Evolutionary conservation across 2,329 filamentous ascomycete species (phyloP), one percentile per base, ranked within the genome.

Genomic region (Aspergillus ustus): DNA sequence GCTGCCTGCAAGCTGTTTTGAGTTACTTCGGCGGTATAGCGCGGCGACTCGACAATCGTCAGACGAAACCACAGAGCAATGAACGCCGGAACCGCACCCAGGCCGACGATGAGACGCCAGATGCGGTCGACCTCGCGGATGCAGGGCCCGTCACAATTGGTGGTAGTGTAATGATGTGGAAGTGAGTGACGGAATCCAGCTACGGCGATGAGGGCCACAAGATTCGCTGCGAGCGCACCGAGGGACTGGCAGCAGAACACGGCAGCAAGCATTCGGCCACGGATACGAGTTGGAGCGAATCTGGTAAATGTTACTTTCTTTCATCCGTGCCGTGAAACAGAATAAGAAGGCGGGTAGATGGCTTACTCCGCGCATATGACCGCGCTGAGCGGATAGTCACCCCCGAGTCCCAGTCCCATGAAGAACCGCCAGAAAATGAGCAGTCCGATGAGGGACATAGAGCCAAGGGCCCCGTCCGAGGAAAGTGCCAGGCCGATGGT

Each of bases 201-300:
- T 0, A 89, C 89, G 61, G 89, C 84, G 71, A 93, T 90, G 52
- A 94, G 82, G 76, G 91, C 89, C 66, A 94, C 83, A 44, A 93
- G 84, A 56, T 90, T 90, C 52, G 89, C 91, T 25, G 82, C 82
- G 53, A 93, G 86, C 76, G 94, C 91, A 20, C 91, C 91, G 53
- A 93, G 83, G 66, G 91, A 91, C 75, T 95, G 91, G 89, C 92
- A 93, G 69, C 91, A 89, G 71, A 94, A 94, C 59, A 94, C 91
- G 22, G 89, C 84, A 45, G 87, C 90, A 87, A 94, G 92, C 88
- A 94, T 94, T 66, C 90, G 90, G 66, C 91, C 91, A 75, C 91
- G 83, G 19, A 66, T 63, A 11, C 60, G 64, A 2, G 63, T 71
- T 17, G 66, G 65, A 52, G 71, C 75, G 80, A 83, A 89, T 43